A percentile compares a stretch with the other conserved stretches of the same genome.
These are phyloP conservation scores for Escallonia rubra DNA, from an alignment of 129 eudicot genomes.

Conservation along the genomic window DNA sequence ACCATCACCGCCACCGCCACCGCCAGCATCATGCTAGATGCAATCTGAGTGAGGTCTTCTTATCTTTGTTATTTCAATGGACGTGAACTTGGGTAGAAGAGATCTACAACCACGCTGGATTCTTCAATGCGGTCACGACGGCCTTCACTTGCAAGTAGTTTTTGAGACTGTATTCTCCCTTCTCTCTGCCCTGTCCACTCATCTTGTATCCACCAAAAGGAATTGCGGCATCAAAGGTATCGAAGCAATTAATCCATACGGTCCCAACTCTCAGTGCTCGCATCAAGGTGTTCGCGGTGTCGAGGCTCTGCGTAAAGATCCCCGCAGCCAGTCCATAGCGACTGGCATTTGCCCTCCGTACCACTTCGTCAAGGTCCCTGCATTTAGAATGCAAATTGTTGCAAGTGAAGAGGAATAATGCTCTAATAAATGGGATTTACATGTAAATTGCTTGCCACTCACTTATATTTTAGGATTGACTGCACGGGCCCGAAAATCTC, in stretches of 20 bases:
- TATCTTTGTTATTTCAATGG: too few relatives aligned
- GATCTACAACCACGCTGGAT: constrained; percentile 56
- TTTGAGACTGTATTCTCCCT: constrained; percentile 53
- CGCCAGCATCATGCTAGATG: too few relatives aligned
- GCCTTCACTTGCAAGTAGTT: constrained; percentile 76
- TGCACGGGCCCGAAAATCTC: constrained; percentile 84
- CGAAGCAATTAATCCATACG: constrained; percentile 62
- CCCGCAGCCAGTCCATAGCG: constrained; percentile 67
- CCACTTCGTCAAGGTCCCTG: constrained; percentile 57
- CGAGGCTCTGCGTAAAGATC: constrained; percentile 49
- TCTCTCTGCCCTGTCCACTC: constrained; percentile 71
- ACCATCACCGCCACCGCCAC: too few relatives aligned
- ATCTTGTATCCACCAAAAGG: constrained; percentile 74
- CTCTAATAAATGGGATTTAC: too few relatives aligned
- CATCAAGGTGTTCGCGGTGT: constrained; percentile 59
- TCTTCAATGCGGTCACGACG: constrained; percentile 49
- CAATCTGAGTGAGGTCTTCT: too few relatives aligned
- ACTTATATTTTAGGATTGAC: constrained; percentile 58
- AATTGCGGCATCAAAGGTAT: constrained; percentile 53
- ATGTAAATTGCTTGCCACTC: not conserved
- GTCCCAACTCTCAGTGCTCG: constrained; percentile 63
- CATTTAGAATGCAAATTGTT: not conserved
- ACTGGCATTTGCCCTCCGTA: constrained; percentile 39
- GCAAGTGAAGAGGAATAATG: not conserved
- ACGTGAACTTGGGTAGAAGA: not conserved